Evolutionary conservation across 2,329 filamentous ascomycete species (phyloP).

Genomic region (Capronia americana): DNA sequence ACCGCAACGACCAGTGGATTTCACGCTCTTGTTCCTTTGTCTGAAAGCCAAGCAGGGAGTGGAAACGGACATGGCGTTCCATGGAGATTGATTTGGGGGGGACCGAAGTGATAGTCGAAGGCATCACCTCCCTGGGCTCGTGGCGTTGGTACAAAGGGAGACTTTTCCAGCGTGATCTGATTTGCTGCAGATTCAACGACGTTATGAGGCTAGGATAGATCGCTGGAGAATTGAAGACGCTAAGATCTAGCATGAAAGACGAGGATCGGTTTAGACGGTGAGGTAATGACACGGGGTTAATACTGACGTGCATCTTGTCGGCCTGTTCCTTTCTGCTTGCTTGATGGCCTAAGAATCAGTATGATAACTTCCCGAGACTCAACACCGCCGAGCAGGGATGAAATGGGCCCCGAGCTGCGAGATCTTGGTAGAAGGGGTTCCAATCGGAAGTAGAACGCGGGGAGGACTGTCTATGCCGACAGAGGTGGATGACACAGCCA

Average conservation of each 20-base stretch:
- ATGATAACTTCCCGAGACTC: neutral
- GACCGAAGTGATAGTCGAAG: neutral
- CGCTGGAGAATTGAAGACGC: neutral
- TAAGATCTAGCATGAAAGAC: neutral
- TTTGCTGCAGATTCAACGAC: neutral
- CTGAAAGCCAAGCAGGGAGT: neutral
- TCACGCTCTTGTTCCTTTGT: neutral
- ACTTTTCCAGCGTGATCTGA: conserved; percentile 2
- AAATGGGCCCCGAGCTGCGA: neutral
- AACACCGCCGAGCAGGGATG: neutral
- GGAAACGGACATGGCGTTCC: neutral
- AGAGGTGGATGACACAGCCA: neutral
- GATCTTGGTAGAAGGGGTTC: neutral
- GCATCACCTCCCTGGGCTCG: neutral
- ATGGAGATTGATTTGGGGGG: neutral
- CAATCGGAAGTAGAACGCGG: neutral
- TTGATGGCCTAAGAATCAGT: neutral
- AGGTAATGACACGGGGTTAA: neutral
- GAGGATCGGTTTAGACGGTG: neutral
- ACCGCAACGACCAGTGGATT: neutral
- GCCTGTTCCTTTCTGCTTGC: neutral
- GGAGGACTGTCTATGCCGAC: neutral
- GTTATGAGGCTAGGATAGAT: neutral
- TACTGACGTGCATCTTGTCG: neutral
- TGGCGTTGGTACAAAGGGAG: neutral